Evolutionary conservation across 306 rosid species (phyloP).

Genomic region (Lathyrus oleraceus): DNA sequence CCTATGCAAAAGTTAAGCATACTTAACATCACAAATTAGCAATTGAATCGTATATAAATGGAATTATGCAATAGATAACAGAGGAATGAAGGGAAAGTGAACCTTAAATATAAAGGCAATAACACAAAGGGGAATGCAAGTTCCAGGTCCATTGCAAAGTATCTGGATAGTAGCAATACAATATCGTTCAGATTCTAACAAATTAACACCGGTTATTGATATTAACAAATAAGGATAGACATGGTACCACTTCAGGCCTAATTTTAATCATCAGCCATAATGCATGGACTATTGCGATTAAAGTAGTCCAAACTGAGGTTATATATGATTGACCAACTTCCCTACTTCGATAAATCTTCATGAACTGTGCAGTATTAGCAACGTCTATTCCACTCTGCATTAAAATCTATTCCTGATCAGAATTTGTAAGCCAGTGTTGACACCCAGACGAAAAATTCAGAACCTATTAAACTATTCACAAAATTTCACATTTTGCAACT

Average conservation of each 20-base stretch:
- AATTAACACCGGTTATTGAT: constrained; percentile 12
- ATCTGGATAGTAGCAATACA: constrained; percentile 50
- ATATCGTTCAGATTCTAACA: constrained; percentile 7
- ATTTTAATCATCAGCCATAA: constrained; percentile 79
- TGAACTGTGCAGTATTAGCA: constrained; percentile 53
- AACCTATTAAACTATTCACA: background rate
- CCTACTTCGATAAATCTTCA: constrained; percentile 88
- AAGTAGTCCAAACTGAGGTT: constrained; percentile 88
- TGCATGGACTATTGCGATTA: constrained; percentile 64
- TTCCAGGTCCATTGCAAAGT: constrained; percentile 97
- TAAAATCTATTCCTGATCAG: constrained; percentile 28
- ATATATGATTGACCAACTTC: constrained; percentile 95
- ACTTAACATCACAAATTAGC: constrained; percentile 28
- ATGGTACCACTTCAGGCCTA: constrained; percentile 90
- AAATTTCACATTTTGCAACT: constrained; percentile 15
- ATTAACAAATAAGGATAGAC: constrained; percentile 17
- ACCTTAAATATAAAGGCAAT: constrained; percentile 90
- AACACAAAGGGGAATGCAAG: constrained; percentile 82
- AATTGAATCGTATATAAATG: constrained; percentile 17
- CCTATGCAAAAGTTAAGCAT: constrained; percentile 43
- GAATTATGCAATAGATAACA: background rate
- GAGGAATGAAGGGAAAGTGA: constrained; percentile 6
- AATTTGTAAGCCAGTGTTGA: constrained; percentile 20
- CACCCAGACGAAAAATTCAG: constrained; percentile 29
- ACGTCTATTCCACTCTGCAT: constrained; percentile 53